phyloP scores from a whole-genome alignment of 495 filamentous ascomycete species.

The Talaromyces proteolyticus region DNA sequence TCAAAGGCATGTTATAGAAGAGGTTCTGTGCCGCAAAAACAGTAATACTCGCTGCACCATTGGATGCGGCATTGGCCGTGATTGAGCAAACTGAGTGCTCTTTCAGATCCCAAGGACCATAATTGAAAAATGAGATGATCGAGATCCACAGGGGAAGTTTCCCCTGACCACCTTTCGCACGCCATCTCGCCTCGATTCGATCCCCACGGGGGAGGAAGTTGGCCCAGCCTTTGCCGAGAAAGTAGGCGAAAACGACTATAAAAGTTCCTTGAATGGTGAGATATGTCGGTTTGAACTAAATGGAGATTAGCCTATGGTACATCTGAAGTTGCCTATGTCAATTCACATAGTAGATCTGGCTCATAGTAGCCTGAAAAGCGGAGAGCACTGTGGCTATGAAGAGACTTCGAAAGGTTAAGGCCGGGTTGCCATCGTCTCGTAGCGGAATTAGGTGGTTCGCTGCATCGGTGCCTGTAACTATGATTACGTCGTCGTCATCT shows the following conservation, averaged over 20 bases:
- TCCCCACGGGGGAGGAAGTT: constrained; percentile 35
- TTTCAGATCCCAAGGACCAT: constrained; percentile 24
- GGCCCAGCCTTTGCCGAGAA: constrained; percentile 34
- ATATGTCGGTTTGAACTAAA: constrained; percentile 24
- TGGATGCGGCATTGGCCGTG: constrained; percentile 21
- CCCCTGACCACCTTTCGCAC: constrained; percentile 14
- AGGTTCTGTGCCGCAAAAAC: constrained; percentile 26
- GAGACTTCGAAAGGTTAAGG: constrained; percentile 40
- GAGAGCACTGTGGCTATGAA: constrained; percentile 36
- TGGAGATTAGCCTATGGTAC: neutral
- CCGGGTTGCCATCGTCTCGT: constrained; percentile 37
- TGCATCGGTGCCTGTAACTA: constrained; percentile 25
- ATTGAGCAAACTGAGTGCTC: constrained; percentile 26
- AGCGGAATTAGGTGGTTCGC: constrained; percentile 30
- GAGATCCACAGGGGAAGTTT: constrained; percentile 14
- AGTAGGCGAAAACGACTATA: constrained; percentile 35
- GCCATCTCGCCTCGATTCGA: constrained; percentile 21
- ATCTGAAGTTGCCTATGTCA: neutral
- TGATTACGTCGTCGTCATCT: constrained; percentile 13
- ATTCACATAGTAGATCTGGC: constrained; percentile 36
- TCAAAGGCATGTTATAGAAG: constrained; percentile 24
- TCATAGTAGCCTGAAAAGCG: constrained; percentile 43
- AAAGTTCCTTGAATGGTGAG: constrained; percentile 27
- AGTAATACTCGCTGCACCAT: constrained; percentile 8
- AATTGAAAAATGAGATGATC: constrained; percentile 20